Conservation (phyloP, 495 filamentous ascomycete genomes). For the Penicillium taxi region DNA sequence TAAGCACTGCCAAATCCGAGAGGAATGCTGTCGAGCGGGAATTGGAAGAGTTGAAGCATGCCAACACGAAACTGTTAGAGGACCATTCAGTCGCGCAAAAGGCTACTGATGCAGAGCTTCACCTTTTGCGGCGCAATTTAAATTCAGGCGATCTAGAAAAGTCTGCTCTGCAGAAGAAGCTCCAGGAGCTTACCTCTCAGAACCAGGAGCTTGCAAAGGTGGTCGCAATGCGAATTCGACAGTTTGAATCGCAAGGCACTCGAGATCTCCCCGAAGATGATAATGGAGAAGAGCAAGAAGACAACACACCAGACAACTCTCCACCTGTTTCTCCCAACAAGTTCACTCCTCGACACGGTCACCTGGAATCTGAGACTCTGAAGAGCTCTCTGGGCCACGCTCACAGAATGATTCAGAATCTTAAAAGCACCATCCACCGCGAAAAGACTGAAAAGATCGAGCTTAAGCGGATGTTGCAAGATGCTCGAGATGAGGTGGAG, state of each 20-base stretch:
- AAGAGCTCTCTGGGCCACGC: constrained; percentile 91
- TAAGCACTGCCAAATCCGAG: constrained; percentile 62
- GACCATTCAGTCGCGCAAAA: constrained; percentile 69
- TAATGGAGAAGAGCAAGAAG: constrained; percentile 56
- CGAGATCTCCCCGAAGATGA: constrained; percentile 52
- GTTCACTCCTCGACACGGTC: constrained; percentile 78
- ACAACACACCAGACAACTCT: constrained; percentile 77
- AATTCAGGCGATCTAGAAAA: constrained; percentile 69
- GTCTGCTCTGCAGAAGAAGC: constrained; percentile 61
- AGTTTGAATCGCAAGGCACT: constrained; percentile 53
- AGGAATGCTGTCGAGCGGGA: constrained; percentile 72
- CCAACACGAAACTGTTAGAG: constrained; percentile 67
- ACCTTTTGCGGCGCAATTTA: constrained; percentile 65
- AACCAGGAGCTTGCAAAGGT: constrained; percentile 84
- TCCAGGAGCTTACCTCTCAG: constrained; percentile 77
- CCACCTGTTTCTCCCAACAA: constrained; percentile 87
- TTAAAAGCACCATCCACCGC: constrained; percentile 88
- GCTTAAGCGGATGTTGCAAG: constrained; percentile 89
- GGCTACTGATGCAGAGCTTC: constrained; percentile 80
- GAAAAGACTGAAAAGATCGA: constrained; percentile 98
- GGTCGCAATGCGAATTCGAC: constrained; percentile 60
- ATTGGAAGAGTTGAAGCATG: constrained; percentile 77
- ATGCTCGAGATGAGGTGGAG: constrained; percentile 90
- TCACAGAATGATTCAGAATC: constrained; percentile 89
- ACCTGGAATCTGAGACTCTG: constrained; percentile 86